phyloP scores from a whole-genome alignment of 345 rosid genomes.

The Gossypium turneri region DNA sequence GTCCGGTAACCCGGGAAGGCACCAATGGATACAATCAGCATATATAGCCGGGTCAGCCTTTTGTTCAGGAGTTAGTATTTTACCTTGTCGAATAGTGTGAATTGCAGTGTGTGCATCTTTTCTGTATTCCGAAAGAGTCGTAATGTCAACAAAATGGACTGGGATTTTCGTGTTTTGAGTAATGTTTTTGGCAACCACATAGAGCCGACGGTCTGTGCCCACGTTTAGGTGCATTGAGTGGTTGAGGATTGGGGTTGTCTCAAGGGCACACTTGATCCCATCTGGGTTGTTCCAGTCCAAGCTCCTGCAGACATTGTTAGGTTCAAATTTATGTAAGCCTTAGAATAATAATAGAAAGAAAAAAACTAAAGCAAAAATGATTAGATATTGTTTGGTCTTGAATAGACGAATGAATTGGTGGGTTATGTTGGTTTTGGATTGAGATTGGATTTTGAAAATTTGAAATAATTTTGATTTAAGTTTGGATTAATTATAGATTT shows the following conservation, averaged over 20 bases:
- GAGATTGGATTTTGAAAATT: too few relatives aligned
- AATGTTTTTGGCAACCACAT: slow-evolving; percentile 45
- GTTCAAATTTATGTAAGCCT: not conserved
- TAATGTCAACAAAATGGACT: slow-evolving; percentile 66
- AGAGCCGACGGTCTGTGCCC: slow-evolving; percentile 69
- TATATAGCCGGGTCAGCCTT: slow-evolving; percentile 71
- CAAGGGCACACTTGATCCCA: slow-evolving; percentile 81
- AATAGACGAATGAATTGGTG: too few relatives aligned
- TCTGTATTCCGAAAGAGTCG: slow-evolving; percentile 68
- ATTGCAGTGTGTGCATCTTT: slow-evolving; percentile 93
- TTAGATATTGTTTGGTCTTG: too few relatives aligned
- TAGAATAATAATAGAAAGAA: too few relatives aligned
- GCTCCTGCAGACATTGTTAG: slow-evolving; percentile 47
- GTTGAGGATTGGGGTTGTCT: slow-evolving; percentile 62
- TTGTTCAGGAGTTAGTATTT: slow-evolving; percentile 67
- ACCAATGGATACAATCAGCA: slow-evolving; percentile 98
- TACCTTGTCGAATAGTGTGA: slow-evolving; percentile 78
- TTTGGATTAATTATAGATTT: too few relatives aligned
- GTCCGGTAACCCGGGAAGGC: slow-evolving; percentile 92
- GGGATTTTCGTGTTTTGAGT: slow-evolving; percentile 48
- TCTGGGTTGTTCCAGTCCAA: slow-evolving; percentile 77
- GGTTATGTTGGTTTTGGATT: too few relatives aligned
- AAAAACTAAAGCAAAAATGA: too few relatives aligned
- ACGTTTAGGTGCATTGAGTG: slow-evolving; percentile 47
- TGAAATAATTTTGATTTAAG: too few relatives aligned